Conservation (phyloP, 2,329 filamentous ascomycete genomes). For the Tolypocladium inflatum region DNA sequence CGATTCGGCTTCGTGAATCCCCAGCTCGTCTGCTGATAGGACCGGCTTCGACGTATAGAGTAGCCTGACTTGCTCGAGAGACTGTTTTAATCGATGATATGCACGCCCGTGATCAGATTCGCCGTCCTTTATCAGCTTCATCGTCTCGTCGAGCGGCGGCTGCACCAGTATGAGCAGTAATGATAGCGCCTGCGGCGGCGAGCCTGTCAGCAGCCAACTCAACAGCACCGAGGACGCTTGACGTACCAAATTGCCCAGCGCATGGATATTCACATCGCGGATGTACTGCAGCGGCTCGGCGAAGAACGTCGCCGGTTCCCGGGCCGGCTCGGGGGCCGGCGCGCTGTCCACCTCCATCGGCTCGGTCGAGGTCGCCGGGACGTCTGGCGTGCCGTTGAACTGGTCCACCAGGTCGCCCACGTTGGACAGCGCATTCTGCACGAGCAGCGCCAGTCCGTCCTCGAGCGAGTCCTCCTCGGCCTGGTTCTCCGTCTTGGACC, state of each 20-base stretch:
- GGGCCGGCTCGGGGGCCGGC: slow-evolving; percentile 17
- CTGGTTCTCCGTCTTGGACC: slow-evolving; percentile 20
- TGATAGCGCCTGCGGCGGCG: slow-evolving; percentile 24
- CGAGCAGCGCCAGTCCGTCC: slow-evolving; percentile 25
- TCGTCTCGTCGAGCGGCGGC: slow-evolving; percentile 24
- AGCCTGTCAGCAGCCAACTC: slow-evolving; percentile 3
- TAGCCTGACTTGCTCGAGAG: slow-evolving; percentile 22
- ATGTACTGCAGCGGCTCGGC: slow-evolving; percentile 27
- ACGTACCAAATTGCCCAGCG: slow-evolving; percentile 32
- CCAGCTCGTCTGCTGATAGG: slow-evolving; percentile 24
- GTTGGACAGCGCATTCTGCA: slow-evolving; percentile 30
- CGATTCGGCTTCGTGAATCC: slow-evolving; percentile 20
- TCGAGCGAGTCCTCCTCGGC: slow-evolving; percentile 20
- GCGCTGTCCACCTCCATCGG: slow-evolving; percentile 24
- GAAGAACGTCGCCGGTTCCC: slow-evolving; percentile 19
- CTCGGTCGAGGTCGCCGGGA: slow-evolving; percentile 15
- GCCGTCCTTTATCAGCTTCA: slow-evolving; percentile 20
- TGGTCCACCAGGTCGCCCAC: slow-evolving; percentile 26
- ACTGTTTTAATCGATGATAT: slow-evolving; percentile 19
- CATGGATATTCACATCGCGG: slow-evolving; percentile 25
- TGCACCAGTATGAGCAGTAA: slow-evolving; percentile 27
- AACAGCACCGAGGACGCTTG: not conserved
- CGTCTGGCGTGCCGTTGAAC: slow-evolving; percentile 15
- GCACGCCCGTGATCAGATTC: slow-evolving; percentile 22
- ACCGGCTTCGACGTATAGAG: slow-evolving; percentile 23